A percentile compares a stretch with the other conserved stretches of the same genome.
Evolutionary conservation across 2,329 filamentous ascomycete genomes (phyloP).

Genomic region (Fusarium denticulatum): DNA sequence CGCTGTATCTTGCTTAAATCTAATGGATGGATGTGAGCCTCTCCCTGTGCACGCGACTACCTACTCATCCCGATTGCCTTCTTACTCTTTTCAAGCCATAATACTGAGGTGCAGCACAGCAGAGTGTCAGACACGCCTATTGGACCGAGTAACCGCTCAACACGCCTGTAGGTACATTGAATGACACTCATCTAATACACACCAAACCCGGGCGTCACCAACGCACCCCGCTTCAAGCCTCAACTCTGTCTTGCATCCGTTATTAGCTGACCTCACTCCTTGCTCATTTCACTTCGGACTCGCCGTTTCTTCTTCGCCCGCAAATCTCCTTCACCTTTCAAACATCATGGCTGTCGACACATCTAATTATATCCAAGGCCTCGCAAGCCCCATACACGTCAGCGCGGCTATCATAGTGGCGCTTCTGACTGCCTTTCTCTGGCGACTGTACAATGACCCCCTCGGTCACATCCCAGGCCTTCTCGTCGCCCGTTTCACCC

Average conservation of each 20-base stretch:
- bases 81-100: not conserved
- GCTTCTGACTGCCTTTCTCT: not conserved
- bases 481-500: not conserved
- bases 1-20: not conserved
- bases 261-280: not conserved
- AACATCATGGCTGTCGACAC: not conserved
- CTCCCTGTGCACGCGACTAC: not conserved
- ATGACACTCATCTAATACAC: not conserved
- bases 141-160: not conserved
- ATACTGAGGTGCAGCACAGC: not conserved
- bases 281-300: not conserved
- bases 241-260: not conserved
- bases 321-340: not conserved
- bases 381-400: not conserved
- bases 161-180: not conserved
- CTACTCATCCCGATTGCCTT: too few relatives aligned
- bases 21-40: not conserved
- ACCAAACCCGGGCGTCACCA: not conserved
- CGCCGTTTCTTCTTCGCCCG: not conserved
- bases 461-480: not conserved
- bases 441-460: not conserved
- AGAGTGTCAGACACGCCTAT: not conserved
- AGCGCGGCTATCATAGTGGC: not conserved
- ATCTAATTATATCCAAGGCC: not conserved
- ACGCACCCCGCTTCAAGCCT: not conserved